A percentile compares a stretch with the other conserved stretches of the same genome.
Evolutionary conservation across 1,139 yeast species (phyloP).

Genomic region (Wickerhamomyces sp.): DNA sequence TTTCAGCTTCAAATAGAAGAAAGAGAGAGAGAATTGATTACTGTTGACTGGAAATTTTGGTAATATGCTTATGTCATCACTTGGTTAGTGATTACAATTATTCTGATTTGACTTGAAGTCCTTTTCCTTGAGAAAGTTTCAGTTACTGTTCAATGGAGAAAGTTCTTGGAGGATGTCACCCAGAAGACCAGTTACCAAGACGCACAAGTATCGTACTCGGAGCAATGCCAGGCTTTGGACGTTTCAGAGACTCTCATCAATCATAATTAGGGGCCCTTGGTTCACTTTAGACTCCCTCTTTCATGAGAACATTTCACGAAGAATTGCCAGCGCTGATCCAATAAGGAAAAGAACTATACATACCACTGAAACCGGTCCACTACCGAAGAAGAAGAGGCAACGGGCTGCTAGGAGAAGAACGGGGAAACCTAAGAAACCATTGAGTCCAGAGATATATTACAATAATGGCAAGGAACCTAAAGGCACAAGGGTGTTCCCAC

Average conservation of each 20-base stretch:
- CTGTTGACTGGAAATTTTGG: not conserved
- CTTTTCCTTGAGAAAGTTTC: too few relatives aligned
- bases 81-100: too few relatives aligned
- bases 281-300: not conserved
- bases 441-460: not conserved
- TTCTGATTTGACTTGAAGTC: not conserved
- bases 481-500: not conserved
- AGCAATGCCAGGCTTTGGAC: not conserved
- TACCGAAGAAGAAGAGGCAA: too few relatives aligned
- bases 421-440: too few relatives aligned
- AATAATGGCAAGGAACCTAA: not conserved
- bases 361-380: not conserved
- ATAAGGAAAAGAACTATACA: not conserved
- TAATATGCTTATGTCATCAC: not conserved
- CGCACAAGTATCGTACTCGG: not conserved
- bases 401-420: too few relatives aligned
- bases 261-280: constrained; percentile 1
- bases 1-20: too few relatives aligned
- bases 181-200: not conserved
- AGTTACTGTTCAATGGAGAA: too few relatives aligned
- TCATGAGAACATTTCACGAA: not conserved
- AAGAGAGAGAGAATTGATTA: too few relatives aligned
- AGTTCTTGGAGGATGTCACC: not conserved
- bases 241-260: not conserved
- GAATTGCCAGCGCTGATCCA: not conserved